Conservation (phyloP, 2,329 filamentous ascomycete species). For the Penicillium polonicum region DNA sequence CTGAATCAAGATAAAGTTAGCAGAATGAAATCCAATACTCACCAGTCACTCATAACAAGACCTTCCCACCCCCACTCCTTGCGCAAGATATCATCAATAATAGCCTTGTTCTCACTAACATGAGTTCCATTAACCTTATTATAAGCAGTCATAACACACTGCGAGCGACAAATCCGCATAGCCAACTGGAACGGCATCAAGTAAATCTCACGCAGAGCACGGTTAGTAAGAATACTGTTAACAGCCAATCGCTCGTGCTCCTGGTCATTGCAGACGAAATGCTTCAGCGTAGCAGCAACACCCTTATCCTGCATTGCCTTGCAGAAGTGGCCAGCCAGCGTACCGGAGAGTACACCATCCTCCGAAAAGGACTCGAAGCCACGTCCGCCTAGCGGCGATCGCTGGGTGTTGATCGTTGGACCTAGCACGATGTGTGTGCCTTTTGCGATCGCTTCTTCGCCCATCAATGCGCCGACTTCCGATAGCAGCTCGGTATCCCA, state of each 20-base stretch:
- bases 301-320: conserved; percentile 71
- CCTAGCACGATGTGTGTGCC: conserved; percentile 72
- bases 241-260: conserved; percentile 48
- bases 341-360: conserved; percentile 74
- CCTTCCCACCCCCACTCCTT: conserved; percentile 50
- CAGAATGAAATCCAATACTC: conserved; percentile 6
- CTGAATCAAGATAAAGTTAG: not conserved
- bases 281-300: conserved; percentile 76
- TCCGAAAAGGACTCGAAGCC: conserved; percentile 88
- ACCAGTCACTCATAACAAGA: conserved; percentile 50
- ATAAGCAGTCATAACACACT: conserved; percentile 60
- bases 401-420: conserved; percentile 78
- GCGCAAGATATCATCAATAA: conserved; percentile 47
- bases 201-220: conserved; percentile 63
- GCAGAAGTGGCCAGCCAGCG: conserved; percentile 69
- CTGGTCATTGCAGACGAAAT: conserved; percentile 50
- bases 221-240: conserved; percentile 46
- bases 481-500: conserved; percentile 72
- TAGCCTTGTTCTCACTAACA: conserved; percentile 42
- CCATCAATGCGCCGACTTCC: conserved; percentile 68
- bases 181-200: conserved; percentile 64
- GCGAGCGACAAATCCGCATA: conserved; percentile 55
- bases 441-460: conserved; percentile 68
- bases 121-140: conserved; percentile 56
- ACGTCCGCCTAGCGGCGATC: conserved; percentile 77